Evolutionary conservation across 1,139 yeast genomes (phyloP), one percentile per base, ranked within the genome.

Genomic region (Lizanozyma gosingica): DNA sequence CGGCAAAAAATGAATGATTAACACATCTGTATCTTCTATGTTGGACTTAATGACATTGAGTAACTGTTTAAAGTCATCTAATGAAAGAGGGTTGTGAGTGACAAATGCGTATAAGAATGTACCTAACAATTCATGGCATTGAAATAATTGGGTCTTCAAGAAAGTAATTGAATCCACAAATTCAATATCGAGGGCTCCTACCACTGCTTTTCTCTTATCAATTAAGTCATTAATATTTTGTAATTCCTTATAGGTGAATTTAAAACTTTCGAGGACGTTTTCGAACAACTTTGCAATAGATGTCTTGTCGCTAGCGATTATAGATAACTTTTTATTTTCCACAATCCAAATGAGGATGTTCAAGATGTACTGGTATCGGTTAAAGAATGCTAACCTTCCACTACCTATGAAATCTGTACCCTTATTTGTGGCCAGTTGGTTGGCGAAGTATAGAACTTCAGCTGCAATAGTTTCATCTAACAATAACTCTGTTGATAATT

Each of bases 121-220:
- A 35, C 92, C 83, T 44, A 90, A 60, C 2, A 72, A 55, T 50
- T 86, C 95, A 55, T 88, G 95, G 50, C 80, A 81, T 39, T 65
- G 67, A 43, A 78, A 71, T 32, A 85, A 62, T 48, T 78, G 79
- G 40, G 75, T 75, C 45, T 86, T 76, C 51, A 83, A 74, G 50
- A 74, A 78, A 38, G 67, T 68, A 38, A 80, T 58, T 15, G 77
- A 67, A 49, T 78, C 76, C 37, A 76, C 71, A 48, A 83, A 79
- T 9, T 59, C 56, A 11, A 75, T 57, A 44, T 73, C 68, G 42
- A 66, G 62, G 33, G 67, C 49, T 41, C 60, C 65, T 37, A 55
- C 57, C 2, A 73, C 62, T 51, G 55, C 71, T 47, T 72, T 78
- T 17, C 84, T 81, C 47, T 84, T 79, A 48, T 82, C 83, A 17